Base-by-base conservation (phyloP, 108 stramenopile species). In the Parietichytrium sp. region DNA sequence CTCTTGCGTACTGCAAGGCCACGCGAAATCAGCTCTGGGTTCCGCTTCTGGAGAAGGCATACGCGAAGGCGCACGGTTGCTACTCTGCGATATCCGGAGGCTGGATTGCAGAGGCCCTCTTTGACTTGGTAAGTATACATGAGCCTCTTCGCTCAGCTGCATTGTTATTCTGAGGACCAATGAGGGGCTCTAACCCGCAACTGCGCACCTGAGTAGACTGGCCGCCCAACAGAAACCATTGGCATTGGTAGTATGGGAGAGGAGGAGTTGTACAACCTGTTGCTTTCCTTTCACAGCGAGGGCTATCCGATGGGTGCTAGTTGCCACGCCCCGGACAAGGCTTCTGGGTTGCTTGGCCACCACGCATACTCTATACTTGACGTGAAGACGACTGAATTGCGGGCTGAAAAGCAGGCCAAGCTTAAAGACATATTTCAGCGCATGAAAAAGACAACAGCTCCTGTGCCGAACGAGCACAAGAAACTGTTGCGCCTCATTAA, bases 41-140 rank as follows among this genome's bases (percentile, higher is more conserved):
- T 1, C 45, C 55, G 13, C 29, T 87, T 0, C 16, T 83, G 6
- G 87, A 87, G 33, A 87, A 87, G 55, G 87, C 87, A 1, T 83
- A 61, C 29, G 87, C 87, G 26, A 87, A 87, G 50, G 25, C 52
- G 16, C 49, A 79, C 77, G 87, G 87, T 0, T 30, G 18, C 15
- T 87, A 85, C 50, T 29, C 25, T 27, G 78, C 82, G 27, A 51
- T 87, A 16, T 36, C 45, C 4, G 79, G 38, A 20, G 87, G 87
- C 18, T 85, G 29, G 31, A 85, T 81, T 10, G 54, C 82, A 12
- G 81, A 87, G 20, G 87, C 61, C 15, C 81, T 87, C 20, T 83
- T 82, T 48, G 87, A 87, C 18, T 31, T 87, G 29, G 84, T 83
- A n/a, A n/a, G n/a, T n/a, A n/a, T n/a, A n/a, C n/a, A n/a, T n/a